These are phyloP conservation scores for Davidsoniella australis DNA, from an alignment of 2,329 filamentous ascomycete species.

Conservation along the genomic window DNA sequence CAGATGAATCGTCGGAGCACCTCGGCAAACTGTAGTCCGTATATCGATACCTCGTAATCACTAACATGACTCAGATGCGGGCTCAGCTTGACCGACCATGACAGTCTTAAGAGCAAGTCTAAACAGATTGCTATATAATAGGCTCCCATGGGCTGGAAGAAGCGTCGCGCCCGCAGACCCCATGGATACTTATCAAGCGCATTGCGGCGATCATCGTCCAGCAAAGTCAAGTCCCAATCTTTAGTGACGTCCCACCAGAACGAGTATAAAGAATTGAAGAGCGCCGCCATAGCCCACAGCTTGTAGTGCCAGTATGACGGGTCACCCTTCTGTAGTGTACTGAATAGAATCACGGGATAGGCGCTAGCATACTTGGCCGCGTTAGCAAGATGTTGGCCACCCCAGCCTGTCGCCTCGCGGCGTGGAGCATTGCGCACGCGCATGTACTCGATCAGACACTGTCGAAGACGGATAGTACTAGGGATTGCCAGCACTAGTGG, in stretches of 20 bases:
- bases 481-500: slow-evolving; percentile 73
- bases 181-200: slow-evolving; percentile 48
- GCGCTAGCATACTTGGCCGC: slow-evolving; percentile 87
- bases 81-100: slow-evolving; percentile 79
- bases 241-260: slow-evolving; percentile 97
- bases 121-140: slow-evolving; percentile 71
- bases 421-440: slow-evolving; percentile 46
- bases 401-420: slow-evolving; percentile 48
- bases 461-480: slow-evolving; percentile 69
- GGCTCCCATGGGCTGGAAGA: slow-evolving; percentile 52
- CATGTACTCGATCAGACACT: slow-evolving; percentile 77
- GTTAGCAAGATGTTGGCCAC: slow-evolving; percentile 80
- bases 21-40: slow-evolving; percentile 72
- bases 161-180: slow-evolving; percentile 57
- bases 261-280: slow-evolving; percentile 79
- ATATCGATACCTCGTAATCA: slow-evolving; percentile 78
- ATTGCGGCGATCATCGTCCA: slow-evolving; percentile 41
- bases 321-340: slow-evolving; percentile 50
- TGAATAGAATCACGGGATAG: slow-evolving; percentile 77
- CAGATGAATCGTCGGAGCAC: slow-evolving; percentile 83
- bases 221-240: slow-evolving; percentile 88
- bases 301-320: slow-evolving; percentile 28
- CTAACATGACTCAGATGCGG: slow-evolving; percentile 68
- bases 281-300: slow-evolving; percentile 53
- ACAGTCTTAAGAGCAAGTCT: slow-evolving; percentile 70